Evolutionary conservation across 441 rosid genomes (phyloP).

Genomic region (Erodium texanum): DNA sequence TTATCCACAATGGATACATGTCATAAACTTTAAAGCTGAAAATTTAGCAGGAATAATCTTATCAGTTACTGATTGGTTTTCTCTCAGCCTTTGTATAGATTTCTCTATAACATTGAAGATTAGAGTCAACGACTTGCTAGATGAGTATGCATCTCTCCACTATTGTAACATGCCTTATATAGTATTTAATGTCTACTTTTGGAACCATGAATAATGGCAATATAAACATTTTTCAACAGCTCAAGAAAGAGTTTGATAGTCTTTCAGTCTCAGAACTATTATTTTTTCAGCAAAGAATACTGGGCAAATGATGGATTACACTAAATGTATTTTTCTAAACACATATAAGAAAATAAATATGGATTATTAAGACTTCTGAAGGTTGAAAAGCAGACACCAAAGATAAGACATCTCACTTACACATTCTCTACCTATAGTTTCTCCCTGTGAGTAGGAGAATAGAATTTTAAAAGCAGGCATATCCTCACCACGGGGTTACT

Average conservation of each 20-base stretch:
- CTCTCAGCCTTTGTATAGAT: background rate
- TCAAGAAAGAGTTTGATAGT: background rate
- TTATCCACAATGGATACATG: background rate
- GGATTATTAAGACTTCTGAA: background rate
- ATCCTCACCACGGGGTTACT: slow-evolving; percentile 77
- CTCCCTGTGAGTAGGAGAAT: background rate
- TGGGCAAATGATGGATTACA: background rate
- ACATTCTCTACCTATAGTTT: background rate
- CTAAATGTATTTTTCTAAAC: background rate
- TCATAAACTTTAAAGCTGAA: background rate
- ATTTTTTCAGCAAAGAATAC: background rate
- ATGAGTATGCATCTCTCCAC: background rate
- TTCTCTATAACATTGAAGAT: background rate
- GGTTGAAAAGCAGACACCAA: background rate
- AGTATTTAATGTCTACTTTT: background rate
- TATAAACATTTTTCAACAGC: background rate
- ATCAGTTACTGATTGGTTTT: background rate
- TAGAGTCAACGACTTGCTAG: background rate
- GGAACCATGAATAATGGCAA: background rate
- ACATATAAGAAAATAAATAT: background rate
- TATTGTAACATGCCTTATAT: background rate
- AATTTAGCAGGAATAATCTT: background rate
- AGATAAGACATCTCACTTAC: slow-evolving; percentile 9
- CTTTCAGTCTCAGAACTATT: background rate
- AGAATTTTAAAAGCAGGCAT: slow-evolving; percentile 18